Evolutionary conservation across 148 eudicot species (phyloP), one percentile per base, ranked within the genome.

Genomic region (Fagopyrum esculentum): DNA sequence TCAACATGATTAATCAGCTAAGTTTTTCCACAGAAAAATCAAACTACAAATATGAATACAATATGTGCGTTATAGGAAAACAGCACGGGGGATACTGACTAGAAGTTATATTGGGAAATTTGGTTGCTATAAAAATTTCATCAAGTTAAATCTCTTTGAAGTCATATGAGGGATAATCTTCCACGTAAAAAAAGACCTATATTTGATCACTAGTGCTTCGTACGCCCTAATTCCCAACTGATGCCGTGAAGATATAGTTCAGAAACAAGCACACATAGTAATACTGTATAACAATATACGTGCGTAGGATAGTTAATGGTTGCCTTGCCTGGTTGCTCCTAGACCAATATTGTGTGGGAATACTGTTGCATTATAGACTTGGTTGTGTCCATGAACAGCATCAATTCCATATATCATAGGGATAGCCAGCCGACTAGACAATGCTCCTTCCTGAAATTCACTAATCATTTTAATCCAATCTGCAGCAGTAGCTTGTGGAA

Each of bases 301-400:
- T 35, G 40, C 2, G 40, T 35, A 35, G 2, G 40, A 35, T 59
- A 59, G 0, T 19, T 59, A 69, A n/a, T 45, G 48, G 19, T n/a
- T 22, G 9, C 46, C 73, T 71, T 71, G 73, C 73, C 73, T 71
- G 54, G 73, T 71, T 17, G 73, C 73, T 71, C 73, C 73, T 22
- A 71, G 73, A 19, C 54, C 73, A 71, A 71, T 71, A 49, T 71
- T 71, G 47, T 71, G 73, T n/a, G 73, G 73, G 29, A 71, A 71
- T 2, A 71, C 55, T 45, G 73, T 71, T 45, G 73, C 73, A 71
- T 71, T 71, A 49, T 22, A 71, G 55, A 71, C 73, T 9, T 71
- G 43, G 15, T 71, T 71, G 73, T 71, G 54, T 8, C 73, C 73
- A 71, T 71, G 73, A 71, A 71, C 73, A 45, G 73, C 73, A 71